Percentiles rank a stretch among this genome's conserved stretches.
Evolutionary conservation across 2,329 filamentous ascomycete species (phyloP).

Genomic region (Curvularia verruculosa): DNA sequence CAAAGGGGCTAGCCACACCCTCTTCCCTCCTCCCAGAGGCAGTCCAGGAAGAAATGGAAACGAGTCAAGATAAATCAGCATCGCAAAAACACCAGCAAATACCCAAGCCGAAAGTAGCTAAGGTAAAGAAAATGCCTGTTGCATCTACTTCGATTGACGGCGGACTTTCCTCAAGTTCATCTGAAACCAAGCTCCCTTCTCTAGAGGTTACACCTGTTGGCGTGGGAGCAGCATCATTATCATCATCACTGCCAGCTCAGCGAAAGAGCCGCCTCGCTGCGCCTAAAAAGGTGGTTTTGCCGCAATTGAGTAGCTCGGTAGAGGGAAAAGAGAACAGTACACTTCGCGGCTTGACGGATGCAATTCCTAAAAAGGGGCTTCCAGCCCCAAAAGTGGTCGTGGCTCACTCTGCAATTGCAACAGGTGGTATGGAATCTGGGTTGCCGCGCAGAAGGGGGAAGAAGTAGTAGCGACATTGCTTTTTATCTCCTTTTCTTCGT

Average conservation of each 20-base stretch:
- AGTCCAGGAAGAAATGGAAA: conserved; percentile 34
- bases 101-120: conserved; percentile 27
- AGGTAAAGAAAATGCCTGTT: conserved; percentile 30
- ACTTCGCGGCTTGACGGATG: conserved; percentile 16
- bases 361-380: conserved; percentile 42
- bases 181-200: conserved; percentile 23
- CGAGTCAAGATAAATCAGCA: conserved; percentile 7
- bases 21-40: conserved; percentile 38
- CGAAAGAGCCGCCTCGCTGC: conserved; percentile 44
- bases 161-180: conserved; percentile 12
- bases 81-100: conserved; percentile 19
- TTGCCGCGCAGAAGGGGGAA: conserved; percentile 39
- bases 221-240: conserved; percentile 6
- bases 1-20: conserved; percentile 44
- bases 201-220: conserved; percentile 34
- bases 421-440: conserved; percentile 30
- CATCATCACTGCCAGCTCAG: conserved; percentile 21
- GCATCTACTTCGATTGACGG: conserved; percentile 17
- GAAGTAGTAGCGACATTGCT: conserved; percentile 23
- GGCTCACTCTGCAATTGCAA: conserved; percentile 11
- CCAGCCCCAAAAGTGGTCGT: conserved; percentile 29
- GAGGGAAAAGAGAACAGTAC: conserved; percentile 30
- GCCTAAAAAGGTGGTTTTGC: conserved; percentile 44
- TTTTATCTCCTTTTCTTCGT: not conserved
- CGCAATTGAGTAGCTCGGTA: conserved; percentile 25